Base-by-base conservation (phyloP, 768 basidiomycete species). In the Candolleomyces eurysporus region DNA sequence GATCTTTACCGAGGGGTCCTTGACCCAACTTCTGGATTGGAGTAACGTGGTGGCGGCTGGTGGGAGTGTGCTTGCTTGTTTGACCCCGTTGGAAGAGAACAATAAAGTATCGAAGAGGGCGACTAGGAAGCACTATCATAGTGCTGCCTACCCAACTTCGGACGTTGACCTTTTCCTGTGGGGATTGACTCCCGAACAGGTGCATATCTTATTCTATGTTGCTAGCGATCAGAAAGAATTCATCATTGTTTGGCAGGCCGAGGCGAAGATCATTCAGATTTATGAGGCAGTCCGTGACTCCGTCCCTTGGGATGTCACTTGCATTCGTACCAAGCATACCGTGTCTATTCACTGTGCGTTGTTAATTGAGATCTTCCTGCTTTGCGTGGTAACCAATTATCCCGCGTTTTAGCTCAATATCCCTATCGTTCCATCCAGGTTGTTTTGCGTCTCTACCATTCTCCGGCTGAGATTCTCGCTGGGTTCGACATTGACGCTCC, bases 401-500 rank as follows among this genome's bases (percentile, higher is more conserved):
- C 26, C 48, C 11, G 30, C 1, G 62, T 32, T 51, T 19, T 62
- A 85, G 84, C 81, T 53, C 85, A 87, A 76, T 88, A 86, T 68
- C 86, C 86, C 0, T 87, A 87, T 63, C 84, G 86, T 26, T 79
- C 80, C 17, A 78, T 89, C 36, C 86, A 88, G 67, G 85, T 89
- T 60, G 82, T 87, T 5, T 73, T 88, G n/a, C 82, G 86, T 19
- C 75, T 89, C 1, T 89, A 88, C 65, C 75, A 71, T 14, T 86
- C 85, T 40, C 86, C 86, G 16, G 85, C 85, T 0, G 87, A 89
- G 66, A 78, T 89, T 57, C 76, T 89, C 1, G 84, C 86, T 5
- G 87, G 86, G 9, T 89, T 89, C 63, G 87, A 89, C 64, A 80
- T 89, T 48, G 86, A 89, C 61, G 83, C 83, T 0, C 84, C 86